Percentiles rank a stretch among this genome's conserved stretches.
Conservation (phyloP, 345 rosid genomes). For the Populus tremula region DNA sequence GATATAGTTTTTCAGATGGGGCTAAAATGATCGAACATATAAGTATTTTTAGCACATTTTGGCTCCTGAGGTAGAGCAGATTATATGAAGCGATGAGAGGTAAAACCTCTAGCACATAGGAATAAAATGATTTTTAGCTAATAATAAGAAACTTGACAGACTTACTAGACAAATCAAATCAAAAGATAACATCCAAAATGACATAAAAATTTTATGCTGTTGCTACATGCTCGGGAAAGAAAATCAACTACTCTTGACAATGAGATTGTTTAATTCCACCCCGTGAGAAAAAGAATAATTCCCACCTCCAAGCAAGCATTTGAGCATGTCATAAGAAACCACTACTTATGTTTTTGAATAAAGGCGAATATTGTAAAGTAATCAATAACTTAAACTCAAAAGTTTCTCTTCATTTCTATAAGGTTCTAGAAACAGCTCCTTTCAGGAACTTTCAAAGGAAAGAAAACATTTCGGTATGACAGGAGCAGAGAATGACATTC, state of each 20-base stretch:
- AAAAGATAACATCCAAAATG: not conserved
- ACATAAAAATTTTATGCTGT: constrained; percentile 5
- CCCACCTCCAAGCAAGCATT: constrained; percentile 1
- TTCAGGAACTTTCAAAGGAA: not conserved
- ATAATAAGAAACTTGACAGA: not conserved
- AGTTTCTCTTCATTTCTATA: constrained; percentile 12
- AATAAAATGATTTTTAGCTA: not conserved
- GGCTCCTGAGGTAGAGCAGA: not conserved
- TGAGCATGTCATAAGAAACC: not conserved
- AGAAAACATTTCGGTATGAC: not conserved
- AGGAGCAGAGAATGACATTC: not conserved
- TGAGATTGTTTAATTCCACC: not conserved
- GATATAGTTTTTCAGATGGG: not conserved
- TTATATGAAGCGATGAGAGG: not conserved
- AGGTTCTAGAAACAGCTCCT: not conserved
- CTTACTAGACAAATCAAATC: not conserved
- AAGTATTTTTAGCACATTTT: not conserved
- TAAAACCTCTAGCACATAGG: not conserved
- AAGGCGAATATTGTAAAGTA: not conserved
- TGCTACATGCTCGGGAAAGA: not conserved
- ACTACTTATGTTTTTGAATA: not conserved
- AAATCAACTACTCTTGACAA: not conserved
- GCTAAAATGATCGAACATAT: not conserved
- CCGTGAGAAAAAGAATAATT: not conserved
- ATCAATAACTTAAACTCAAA: not conserved